phyloP scores from a whole-genome alignment of 352 stramenopile species.

The Globisporangium uncinulatum region DNA sequence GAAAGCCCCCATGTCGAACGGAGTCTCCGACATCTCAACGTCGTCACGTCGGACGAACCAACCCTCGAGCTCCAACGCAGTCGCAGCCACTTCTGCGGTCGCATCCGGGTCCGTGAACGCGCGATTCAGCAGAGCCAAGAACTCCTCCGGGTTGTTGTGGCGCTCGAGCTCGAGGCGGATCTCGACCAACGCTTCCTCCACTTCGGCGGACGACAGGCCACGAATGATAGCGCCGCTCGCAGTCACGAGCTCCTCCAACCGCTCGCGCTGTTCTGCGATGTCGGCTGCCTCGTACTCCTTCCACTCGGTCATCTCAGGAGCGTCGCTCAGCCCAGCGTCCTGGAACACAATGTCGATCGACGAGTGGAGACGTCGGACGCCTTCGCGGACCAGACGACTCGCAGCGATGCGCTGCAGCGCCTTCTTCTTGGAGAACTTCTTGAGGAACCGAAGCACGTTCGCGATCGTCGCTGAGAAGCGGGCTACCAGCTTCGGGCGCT shows the following conservation, averaged over 20 bases:
- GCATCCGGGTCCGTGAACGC: slow-evolving; percentile 6
- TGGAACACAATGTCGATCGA: slow-evolving; percentile 5
- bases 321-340: not conserved
- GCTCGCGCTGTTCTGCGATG: slow-evolving; percentile 4
- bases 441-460: not conserved
- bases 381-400: slow-evolving; percentile 1
- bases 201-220: not conserved
- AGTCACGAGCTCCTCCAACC: slow-evolving; percentile 8
- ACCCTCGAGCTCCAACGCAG: not conserved
- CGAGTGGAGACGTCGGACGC: not conserved
- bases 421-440: slow-evolving; percentile 6
- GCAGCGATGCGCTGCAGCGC: slow-evolving; percentile 4
- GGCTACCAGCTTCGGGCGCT: not conserved
- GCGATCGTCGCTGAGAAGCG: not conserved
- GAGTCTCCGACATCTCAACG: slow-evolving; percentile 4
- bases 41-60: slow-evolving; percentile 4
- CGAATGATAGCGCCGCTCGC: slow-evolving; percentile 5
- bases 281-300: slow-evolving; percentile 6
- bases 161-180: slow-evolving; percentile 10
- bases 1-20: slow-evolving; percentile 8
- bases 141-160: slow-evolving; percentile 3
- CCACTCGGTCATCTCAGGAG: slow-evolving; percentile 9
- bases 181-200: slow-evolving; percentile 2
- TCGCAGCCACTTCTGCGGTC: not conserved
- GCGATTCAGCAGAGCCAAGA: slow-evolving; percentile 1